Percentiles rank a stretch among this genome's conserved stretches.
phyloP scores from a whole-genome alignment of 176 grass and related monocot genomes.

The Avena atlantica region DNA sequence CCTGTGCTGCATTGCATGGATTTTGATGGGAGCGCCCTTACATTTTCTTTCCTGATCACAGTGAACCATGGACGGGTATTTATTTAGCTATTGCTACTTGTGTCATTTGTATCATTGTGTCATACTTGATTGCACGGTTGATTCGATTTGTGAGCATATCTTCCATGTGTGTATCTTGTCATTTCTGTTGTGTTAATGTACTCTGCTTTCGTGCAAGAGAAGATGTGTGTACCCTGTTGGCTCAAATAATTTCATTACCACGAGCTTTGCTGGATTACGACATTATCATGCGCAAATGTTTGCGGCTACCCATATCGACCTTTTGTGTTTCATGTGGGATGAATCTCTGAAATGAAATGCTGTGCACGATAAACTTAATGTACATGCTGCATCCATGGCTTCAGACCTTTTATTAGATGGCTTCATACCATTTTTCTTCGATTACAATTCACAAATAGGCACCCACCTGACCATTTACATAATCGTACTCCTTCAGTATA shows the following conservation, averaged over 20 bases:
- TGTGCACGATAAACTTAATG: too few species aligned
- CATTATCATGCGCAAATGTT: too few species aligned
- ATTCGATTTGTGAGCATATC: slow-evolving; percentile 15
- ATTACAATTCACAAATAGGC: background rate
- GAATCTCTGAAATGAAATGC: too few species aligned
- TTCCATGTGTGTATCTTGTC: background rate
- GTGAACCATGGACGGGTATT: slow-evolving; percentile 23
- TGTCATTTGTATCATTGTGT: slow-evolving; percentile 13
- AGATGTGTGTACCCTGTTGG: background rate
- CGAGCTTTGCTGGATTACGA: too few species aligned
- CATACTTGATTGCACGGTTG: background rate
- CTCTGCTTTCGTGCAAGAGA: background rate
- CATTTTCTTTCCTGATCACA: slow-evolving; percentile 22
- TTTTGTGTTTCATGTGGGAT: too few species aligned
- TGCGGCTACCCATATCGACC: too few species aligned
- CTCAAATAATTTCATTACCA: background rate
- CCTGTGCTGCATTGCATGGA: slow-evolving; percentile 55
- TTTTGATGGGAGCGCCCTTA: slow-evolving; percentile 42
- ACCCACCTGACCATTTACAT: background rate
- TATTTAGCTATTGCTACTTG: slow-evolving; percentile 39
- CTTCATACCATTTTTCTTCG: background rate
- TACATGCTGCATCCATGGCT: too few species aligned
- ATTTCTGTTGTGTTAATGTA: background rate
- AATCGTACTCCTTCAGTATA: background rate
- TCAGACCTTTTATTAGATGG: background rate